Conservation (phyloP, 163 green algal species). For the Scenedesmus sp. region DNA sequence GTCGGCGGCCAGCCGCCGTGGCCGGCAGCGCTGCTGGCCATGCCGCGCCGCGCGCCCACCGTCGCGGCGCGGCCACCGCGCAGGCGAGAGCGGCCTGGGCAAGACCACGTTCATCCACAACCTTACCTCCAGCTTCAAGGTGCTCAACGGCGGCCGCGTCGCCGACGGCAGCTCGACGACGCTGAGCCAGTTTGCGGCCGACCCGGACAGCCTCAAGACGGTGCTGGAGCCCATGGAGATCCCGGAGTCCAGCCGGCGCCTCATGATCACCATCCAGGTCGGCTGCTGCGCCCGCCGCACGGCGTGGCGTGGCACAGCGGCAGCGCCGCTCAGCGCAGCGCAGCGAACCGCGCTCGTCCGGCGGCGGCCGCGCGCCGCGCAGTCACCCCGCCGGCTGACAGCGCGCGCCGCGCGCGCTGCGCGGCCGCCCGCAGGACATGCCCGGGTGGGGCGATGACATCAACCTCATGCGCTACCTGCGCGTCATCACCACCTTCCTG, state of each 20-base stretch:
- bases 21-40: too few species aligned
- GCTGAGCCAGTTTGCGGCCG: slow-evolving; percentile 25
- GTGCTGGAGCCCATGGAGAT: slow-evolving; percentile 41
- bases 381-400: too few species aligned
- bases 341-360: too few species aligned
- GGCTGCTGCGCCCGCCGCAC: too few species aligned
- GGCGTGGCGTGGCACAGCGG: too few species aligned
- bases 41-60: too few species aligned
- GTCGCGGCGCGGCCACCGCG: too few species aligned
- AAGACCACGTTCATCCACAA: slow-evolving; percentile 50
- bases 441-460: slow-evolving; percentile 44
- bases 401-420: too few species aligned
- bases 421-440: slow-evolving; percentile 28
- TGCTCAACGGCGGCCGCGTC: slow-evolving; percentile 1
- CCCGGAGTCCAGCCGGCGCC: slow-evolving; percentile 31
- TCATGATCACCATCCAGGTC: slow-evolving; percentile 45
- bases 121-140: slow-evolving; percentile 32
- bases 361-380: too few species aligned
- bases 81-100: slow-evolving; percentile 41
- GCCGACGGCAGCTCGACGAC: slow-evolving; percentile 31
- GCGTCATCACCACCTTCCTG: slow-evolving; percentile 30
- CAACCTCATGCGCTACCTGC: slow-evolving; percentile 44
- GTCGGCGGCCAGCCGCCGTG: neutral
- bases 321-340: too few species aligned
- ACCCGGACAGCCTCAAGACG: slow-evolving; percentile 35